Conservation (phyloP, 768 basidiomycete species). For the Phaffia australis region DNA sequence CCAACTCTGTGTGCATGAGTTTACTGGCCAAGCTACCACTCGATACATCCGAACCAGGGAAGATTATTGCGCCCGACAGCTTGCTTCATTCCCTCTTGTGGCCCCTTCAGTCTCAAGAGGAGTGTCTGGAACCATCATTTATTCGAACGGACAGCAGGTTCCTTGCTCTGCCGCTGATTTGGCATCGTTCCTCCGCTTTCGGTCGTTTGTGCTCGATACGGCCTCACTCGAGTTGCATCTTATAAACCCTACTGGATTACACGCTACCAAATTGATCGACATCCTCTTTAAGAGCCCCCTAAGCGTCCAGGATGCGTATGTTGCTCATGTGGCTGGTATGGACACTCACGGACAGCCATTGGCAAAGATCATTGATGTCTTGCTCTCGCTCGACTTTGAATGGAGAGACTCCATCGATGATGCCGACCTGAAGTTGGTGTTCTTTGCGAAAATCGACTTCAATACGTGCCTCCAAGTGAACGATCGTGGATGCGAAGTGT, state of each 20-base stretch:
- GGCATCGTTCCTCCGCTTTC: constrained; percentile 65
- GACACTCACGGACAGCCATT: constrained; percentile 55
- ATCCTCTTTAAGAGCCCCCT: constrained; percentile 56
- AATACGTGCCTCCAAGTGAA: constrained; percentile 59
- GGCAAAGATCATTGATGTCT: constrained; percentile 72
- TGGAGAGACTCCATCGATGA: constrained; percentile 69
- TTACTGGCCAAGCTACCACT: constrained; percentile 67
- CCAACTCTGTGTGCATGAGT: constrained; percentile 76
- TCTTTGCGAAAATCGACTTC: constrained; percentile 54
- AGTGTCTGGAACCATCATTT: constrained; percentile 50
- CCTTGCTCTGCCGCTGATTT: constrained; percentile 48
- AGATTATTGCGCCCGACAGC: constrained; percentile 77
- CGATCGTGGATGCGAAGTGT: constrained; percentile 64
- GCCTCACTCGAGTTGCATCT: constrained; percentile 80
- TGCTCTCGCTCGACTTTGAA: constrained; percentile 75
- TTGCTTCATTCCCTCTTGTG: constrained; percentile 58
- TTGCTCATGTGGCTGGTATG: constrained; percentile 38
- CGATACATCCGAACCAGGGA: constrained; percentile 78
- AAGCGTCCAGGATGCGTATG: constrained; percentile 41
- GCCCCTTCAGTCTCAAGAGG: constrained; percentile 47
- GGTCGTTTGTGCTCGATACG: constrained; percentile 74
- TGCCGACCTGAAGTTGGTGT: constrained; percentile 49
- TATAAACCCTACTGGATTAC: constrained; percentile 59
- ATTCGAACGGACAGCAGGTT: constrained; percentile 59
- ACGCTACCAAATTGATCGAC: constrained; percentile 60